These are phyloP conservation scores for Thuja plicata DNA, from an alignment of 83 land plant species.

Conservation along the genomic window DNA sequence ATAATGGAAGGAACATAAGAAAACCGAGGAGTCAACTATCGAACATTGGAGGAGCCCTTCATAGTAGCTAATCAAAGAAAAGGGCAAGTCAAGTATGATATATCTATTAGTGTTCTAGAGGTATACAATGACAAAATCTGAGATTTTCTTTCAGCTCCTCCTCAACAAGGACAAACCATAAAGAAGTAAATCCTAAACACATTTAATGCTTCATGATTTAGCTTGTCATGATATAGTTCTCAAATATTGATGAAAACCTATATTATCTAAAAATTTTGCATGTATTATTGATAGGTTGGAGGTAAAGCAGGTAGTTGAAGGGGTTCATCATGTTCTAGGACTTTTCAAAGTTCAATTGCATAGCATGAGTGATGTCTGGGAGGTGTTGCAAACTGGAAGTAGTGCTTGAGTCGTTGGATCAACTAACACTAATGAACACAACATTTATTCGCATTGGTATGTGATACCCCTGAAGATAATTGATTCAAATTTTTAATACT, in stretches of 20 bases:
- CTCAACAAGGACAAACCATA: conserved; percentile 51
- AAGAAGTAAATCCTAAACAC: conserved; percentile 56
- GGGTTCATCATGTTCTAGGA: conserved; percentile 93
- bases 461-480: conserved; percentile 5
- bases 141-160: conserved; percentile 63
- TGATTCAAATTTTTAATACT: background rate
- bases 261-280: background rate
- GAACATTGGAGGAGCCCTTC: conserved; percentile 90
- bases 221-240: background rate
- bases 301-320: conserved; percentile 85
- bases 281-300: conserved; percentile 65
- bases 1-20: conserved; percentile 90
- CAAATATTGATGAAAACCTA: background rate
- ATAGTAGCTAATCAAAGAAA: conserved; percentile 52
- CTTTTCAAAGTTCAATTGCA: conserved; percentile 82
- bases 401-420: conserved; percentile 89
- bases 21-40: conserved; percentile 91
- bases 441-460: conserved; percentile 98
- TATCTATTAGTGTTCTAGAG: conserved; percentile 91
- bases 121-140: conserved; percentile 98
- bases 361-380: conserved; percentile 90
- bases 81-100: conserved; percentile 60
- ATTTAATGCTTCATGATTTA: background rate
- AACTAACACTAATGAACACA: conserved; percentile 91
- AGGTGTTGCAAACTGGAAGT: conserved; percentile 90